A percentile compares a stretch with the other conserved stretches of the same genome.
phyloP scores from a whole-genome alignment of 2,329 filamentous ascomycete species.

The Colletotrichum siamense region DNA sequence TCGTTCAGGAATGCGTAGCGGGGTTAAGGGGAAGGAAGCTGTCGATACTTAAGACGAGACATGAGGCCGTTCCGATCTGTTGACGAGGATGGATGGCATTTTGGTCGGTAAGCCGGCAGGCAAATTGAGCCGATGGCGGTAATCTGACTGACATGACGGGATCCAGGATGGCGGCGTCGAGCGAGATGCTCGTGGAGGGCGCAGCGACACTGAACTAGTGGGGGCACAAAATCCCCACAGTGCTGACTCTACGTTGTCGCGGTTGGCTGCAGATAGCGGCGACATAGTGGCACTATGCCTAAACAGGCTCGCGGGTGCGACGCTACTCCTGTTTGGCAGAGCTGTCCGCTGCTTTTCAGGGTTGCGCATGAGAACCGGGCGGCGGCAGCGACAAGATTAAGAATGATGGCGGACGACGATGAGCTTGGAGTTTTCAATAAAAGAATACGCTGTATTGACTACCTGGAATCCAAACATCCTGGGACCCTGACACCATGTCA shows the following conservation, averaged over 20 bases:
- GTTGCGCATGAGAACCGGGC: background rate
- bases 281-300: background rate
- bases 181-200: background rate
- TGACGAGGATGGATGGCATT: background rate
- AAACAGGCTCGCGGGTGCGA: background rate
- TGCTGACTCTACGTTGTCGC: background rate
- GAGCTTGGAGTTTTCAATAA: background rate
- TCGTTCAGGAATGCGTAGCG: background rate
- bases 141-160: background rate
- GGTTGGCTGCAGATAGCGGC: background rate
- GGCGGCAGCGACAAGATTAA: background rate
- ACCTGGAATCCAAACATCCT: background rate
- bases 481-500: background rate
- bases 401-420: background rate
- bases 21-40: background rate
- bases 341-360: background rate
- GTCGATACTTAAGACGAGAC: background rate
- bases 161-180: background rate
- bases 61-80: background rate
- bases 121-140: background rate
- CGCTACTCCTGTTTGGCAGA: background rate
- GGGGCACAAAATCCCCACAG: background rate
- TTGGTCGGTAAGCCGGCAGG: background rate
- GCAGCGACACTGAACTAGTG: background rate
- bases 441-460: background rate